Conservation (phyloP, 257 asterid species). For the Fraxinus anomala region DNA sequence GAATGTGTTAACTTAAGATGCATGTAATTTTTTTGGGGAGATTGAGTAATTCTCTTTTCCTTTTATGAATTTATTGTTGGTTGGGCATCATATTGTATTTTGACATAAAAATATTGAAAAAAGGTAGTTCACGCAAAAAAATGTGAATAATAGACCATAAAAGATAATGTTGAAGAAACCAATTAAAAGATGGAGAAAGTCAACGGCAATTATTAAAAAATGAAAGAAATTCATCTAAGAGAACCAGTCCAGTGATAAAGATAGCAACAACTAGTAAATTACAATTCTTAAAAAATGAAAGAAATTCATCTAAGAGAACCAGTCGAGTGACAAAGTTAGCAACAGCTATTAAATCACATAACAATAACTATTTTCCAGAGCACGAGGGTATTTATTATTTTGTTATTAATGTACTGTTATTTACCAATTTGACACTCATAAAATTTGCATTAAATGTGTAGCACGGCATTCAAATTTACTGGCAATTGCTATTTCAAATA, state of each 20-base stretch:
- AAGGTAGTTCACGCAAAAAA: not conserved
- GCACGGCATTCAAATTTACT: not conserved
- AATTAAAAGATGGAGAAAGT: not conserved
- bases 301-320: not conserved
- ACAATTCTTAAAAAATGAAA: not conserved
- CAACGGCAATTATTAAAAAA: not conserved
- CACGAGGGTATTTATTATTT: not conserved
- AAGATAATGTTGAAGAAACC: not conserved
- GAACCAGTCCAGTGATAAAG: not conserved
- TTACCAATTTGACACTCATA: not conserved
- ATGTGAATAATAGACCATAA: not conserved
- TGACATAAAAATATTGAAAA: too few relatives aligned
- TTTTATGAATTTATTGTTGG: not conserved
- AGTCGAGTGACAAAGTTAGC: not conserved
- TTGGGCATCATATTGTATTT: not conserved
- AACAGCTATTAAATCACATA: not conserved
- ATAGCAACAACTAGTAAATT: not conserved
- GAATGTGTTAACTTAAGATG: not conserved
- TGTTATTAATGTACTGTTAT: too few relatives aligned
- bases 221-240: not conserved
- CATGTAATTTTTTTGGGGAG: not conserved
- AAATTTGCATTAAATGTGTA: not conserved
- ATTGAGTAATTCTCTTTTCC: not conserved
- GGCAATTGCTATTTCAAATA: not conserved
- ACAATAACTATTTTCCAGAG: not conserved